Evolutionary conservation across 1,284 basidiomycete species (phyloP).

Genomic region (Cutaneotrichosporon sp.): DNA sequence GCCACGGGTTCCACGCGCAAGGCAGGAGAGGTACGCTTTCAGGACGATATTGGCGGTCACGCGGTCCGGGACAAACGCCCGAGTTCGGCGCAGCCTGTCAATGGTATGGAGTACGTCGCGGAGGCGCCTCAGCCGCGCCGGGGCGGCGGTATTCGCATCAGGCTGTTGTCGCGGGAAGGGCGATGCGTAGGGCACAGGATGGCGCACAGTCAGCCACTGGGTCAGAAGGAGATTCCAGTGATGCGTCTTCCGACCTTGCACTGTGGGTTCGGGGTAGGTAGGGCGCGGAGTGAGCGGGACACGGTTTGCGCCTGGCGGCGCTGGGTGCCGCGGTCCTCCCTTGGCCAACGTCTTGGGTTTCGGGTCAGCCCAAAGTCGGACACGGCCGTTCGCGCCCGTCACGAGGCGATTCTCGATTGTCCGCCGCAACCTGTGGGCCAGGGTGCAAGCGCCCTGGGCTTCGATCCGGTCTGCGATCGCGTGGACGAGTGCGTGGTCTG

Average conservation of each 20-base stretch:
- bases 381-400: neutral
- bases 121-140: conserved; percentile 25
- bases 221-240: conserved; percentile 14
- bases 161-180: neutral
- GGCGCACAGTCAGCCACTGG: conserved; percentile 10
- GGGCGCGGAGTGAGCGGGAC: conserved; percentile 3
- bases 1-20: conserved; percentile 5
- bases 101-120: conserved; percentile 29
- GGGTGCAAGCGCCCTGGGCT: conserved; percentile 29
- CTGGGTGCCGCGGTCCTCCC: neutral
- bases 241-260: conserved; percentile 11
- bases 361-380: conserved; percentile 5
- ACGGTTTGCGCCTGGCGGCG: conserved; percentile 11
- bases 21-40: conserved; percentile 32
- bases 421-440: conserved; percentile 28
- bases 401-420: conserved; percentile 11
- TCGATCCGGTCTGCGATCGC: conserved; percentile 23
- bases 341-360: neutral
- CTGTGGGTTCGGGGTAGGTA: conserved; percentile 3
- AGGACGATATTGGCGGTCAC: conserved; percentile 41
- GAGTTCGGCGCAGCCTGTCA: conserved; percentile 22
- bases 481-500: conserved; percentile 20
- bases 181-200: conserved; percentile 5
- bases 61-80: conserved; percentile 39
- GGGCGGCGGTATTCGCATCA: neutral